A percentile compares a stretch with the other conserved stretches of the same genome.
Conservation (phyloP, 352 stramenopile genomes). For the Phytophthora melonis region DNA sequence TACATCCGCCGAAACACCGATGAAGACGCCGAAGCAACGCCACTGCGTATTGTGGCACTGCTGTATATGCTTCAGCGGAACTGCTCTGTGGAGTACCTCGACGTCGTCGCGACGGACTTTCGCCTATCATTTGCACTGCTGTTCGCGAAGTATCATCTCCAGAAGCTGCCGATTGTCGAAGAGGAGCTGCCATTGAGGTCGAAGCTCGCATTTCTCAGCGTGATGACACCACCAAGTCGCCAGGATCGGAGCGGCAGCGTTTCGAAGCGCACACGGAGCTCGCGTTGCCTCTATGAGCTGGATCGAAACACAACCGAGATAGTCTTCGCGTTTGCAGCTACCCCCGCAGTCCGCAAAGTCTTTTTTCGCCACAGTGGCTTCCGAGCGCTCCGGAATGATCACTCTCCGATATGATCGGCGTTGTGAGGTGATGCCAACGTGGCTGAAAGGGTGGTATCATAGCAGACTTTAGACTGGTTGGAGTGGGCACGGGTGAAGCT, state of each 20-base stretch:
- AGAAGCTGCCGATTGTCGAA: neutral
- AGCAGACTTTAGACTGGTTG: too few relatives aligned
- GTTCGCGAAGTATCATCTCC: neutral
- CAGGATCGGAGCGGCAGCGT: neutral
- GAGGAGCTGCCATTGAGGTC: neutral
- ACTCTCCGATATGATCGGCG: neutral
- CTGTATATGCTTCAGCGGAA: neutral
- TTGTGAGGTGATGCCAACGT: neutral
- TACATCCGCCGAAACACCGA: neutral
- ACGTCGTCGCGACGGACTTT: neutral
- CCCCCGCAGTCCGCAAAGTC: neutral
- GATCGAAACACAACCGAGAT: neutral
- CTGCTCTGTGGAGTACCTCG: neutral
- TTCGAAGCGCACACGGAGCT: neutral
- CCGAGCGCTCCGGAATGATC: neutral
- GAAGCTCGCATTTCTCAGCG: neutral
- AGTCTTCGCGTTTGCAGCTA: neutral
- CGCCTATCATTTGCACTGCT: neutral
- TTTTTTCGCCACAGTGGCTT: neutral
- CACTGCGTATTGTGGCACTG: neutral
- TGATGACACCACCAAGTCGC: neutral
- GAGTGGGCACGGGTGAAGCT: too few relatives aligned
- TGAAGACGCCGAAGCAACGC: neutral
- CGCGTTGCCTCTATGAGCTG: neutral
- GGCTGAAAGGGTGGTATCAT: neutral